Conservation (phyloP, 768 basidiomycete species). For the Auricularia heimuer region DNA sequence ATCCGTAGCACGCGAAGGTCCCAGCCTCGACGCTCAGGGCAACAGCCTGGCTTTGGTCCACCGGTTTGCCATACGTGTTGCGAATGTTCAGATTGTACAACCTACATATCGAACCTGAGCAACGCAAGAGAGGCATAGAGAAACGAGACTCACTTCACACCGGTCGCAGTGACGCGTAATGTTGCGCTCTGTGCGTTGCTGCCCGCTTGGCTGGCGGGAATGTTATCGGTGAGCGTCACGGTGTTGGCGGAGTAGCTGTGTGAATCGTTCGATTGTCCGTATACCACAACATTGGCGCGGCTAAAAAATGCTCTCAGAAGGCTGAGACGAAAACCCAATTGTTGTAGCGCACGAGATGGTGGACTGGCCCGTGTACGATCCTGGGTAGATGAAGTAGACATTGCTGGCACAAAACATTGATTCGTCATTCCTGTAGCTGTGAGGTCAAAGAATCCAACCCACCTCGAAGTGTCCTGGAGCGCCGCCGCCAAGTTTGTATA, state of each 20-base stretch:
- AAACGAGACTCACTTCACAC: neutral
- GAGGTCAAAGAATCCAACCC: neutral
- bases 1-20: conserved; percentile 1
- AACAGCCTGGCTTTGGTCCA: conserved; percentile 3
- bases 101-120: neutral
- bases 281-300: conserved; percentile 4
- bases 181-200: conserved; percentile 5
- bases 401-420: neutral
- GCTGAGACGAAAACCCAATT: neutral
- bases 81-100: conserved; percentile 7
- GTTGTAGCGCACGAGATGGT: neutral
- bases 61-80: conserved; percentile 6
- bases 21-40: conserved; percentile 7
- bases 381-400: conserved; percentile 3
- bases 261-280: conserved; percentile 1
- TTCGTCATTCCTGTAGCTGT: too few relatives aligned
- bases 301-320: neutral
- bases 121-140: neutral
- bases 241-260: conserved; percentile 1
- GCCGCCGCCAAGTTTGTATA: conserved; percentile 4
- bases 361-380: conserved; percentile 7
- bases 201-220: conserved; percentile 4
- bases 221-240: conserved; percentile 5
- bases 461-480: conserved; percentile 5
- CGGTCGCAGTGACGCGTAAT: conserved; percentile 5